Conservation (phyloP, 495 filamentous ascomycete species). For the Neurospora sp. region DNA sequence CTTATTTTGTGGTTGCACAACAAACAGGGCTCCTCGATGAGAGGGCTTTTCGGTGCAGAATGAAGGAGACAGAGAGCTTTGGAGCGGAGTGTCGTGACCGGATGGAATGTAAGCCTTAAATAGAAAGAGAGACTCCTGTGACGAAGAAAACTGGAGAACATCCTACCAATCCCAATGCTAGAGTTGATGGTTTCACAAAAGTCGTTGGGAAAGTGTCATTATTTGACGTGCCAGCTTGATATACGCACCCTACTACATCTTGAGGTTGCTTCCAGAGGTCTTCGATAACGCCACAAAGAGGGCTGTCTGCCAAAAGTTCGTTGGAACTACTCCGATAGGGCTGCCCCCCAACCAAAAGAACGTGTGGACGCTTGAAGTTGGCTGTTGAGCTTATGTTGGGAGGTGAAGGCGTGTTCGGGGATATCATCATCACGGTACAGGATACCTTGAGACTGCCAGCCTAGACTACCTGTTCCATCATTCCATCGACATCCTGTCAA, state of each 20-base stretch:
- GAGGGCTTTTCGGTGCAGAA: neutral
- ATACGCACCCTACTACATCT: neutral
- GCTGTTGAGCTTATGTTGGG: no score
- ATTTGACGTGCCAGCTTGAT: neutral
- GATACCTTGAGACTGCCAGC: neutral
- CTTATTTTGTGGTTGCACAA: no score
- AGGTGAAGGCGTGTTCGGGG: no score
- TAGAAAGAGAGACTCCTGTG: neutral
- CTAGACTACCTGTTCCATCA: neutral
- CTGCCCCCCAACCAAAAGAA: no score
- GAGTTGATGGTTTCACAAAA: neutral
- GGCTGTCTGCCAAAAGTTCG: neutral
- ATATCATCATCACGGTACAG: neutral
- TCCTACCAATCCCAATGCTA: neutral
- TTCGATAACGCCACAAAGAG: neutral
- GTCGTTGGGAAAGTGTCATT: neutral
- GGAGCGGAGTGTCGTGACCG: neutral
- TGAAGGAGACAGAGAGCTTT: neutral
- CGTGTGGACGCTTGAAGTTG: no score
- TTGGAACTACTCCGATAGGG: no score
- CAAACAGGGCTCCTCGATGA: neutral
- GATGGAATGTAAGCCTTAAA: neutral
- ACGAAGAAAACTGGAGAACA: neutral
- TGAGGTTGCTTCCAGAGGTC: neutral
- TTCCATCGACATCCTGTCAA: neutral